These are phyloP conservation scores for Myxozyma udenii DNA, from an alignment of 805 yeast species.

Conservation along the genomic window DNA sequence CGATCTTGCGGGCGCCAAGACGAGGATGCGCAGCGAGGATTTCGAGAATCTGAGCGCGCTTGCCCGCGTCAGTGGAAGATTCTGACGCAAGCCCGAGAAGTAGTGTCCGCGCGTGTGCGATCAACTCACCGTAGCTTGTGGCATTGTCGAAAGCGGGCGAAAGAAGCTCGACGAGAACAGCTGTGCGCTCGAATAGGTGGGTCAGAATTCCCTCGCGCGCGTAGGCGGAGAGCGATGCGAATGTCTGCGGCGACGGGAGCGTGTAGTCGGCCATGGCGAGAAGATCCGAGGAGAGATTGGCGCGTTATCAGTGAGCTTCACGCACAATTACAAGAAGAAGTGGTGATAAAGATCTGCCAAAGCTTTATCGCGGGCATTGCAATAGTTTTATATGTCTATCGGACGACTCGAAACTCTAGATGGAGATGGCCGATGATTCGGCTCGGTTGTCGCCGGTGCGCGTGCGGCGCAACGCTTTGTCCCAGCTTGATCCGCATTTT, in stretches of 20 bases:
- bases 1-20: constrained; percentile 59
- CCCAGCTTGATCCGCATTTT: no score
- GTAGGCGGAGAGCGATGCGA: constrained; percentile 14
- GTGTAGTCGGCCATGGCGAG: constrained; percentile 13
- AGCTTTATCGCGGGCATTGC: no score
- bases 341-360: no score
- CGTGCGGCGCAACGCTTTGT: constrained; percentile 8
- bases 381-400: no score
- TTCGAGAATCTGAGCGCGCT: constrained; percentile 32
- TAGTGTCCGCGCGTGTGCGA: constrained; percentile 45
- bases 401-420: no score
- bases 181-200: constrained; percentile 65
- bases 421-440: constrained; percentile 21
- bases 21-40: constrained; percentile 92
- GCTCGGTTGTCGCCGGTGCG: constrained; percentile 8
- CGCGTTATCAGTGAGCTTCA: no score
- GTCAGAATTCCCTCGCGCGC: constrained; percentile 46
- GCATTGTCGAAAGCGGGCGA: constrained; percentile 36
- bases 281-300: neutral
- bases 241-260: constrained; percentile 23
- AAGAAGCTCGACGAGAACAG: constrained; percentile 43
- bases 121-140: constrained; percentile 40
- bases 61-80: constrained; percentile 31
- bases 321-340: no score
- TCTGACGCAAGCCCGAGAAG: constrained; percentile 40